Percentiles rank a stretch among this genome's conserved stretches.
These are phyloP conservation scores for Starmera dryadoides DNA, from an alignment of 805 yeast species.

Conservation along the genomic window DNA sequence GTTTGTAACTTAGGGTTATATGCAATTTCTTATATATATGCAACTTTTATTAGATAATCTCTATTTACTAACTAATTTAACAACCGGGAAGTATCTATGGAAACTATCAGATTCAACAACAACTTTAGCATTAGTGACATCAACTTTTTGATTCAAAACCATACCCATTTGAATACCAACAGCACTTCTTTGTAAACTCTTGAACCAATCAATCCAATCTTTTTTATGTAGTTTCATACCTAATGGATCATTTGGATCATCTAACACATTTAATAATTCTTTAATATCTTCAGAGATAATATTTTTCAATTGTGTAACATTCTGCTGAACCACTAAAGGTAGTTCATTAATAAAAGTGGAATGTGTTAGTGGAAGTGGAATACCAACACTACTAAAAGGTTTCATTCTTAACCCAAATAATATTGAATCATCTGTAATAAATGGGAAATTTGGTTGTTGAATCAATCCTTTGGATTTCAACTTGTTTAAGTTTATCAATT, in stretches of 20 bases:
- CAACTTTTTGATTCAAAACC: conserved; percentile 3
- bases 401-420: conserved; percentile 61
- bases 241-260: conserved; percentile 14
- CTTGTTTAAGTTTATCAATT: conserved; percentile 24
- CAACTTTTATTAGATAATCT: too few relatives aligned
- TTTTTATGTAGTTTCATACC: conserved; percentile 22
- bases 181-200: conserved; percentile 22
- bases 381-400: conserved; percentile 73
- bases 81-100: conserved; percentile 42
- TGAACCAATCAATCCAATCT: conserved; percentile 24
- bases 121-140: conserved; percentile 10
- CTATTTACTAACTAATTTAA: conserved; percentile 18
- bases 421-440: conserved; percentile 20
- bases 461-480: conserved; percentile 19
- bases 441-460: conserved; percentile 18
- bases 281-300: conserved; percentile 5
- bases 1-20: too few relatives aligned
- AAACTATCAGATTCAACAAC: conserved; percentile 25
- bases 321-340: too few relatives aligned
- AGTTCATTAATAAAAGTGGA: too few relatives aligned
- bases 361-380: conserved; percentile 51
- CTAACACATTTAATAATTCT: conserved; percentile 9
- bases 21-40: too few relatives aligned
- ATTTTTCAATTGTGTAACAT: conserved; percentile 2
- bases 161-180: conserved; percentile 17